Percentiles rank a stretch among this genome's conserved stretches.
Evolutionary conservation across 352 stramenopile genomes (phyloP).

Genomic region (Bremia lactucae): DNA sequence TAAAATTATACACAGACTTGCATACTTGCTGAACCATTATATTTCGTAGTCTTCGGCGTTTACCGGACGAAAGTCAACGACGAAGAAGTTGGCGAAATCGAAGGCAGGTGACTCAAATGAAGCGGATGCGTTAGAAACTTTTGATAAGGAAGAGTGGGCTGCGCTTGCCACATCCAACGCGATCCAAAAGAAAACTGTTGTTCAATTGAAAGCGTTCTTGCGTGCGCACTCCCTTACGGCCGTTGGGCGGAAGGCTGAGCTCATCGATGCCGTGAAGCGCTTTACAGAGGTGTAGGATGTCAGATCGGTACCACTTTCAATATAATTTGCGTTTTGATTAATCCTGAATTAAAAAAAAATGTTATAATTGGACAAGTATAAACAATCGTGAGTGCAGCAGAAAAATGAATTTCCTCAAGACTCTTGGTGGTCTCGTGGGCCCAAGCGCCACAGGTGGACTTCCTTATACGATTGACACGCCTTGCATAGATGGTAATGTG

Average conservation of each 20-base stretch:
- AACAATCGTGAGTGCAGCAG: neutral
- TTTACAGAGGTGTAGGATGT: slow-evolving; percentile 28
- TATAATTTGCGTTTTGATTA: slow-evolving; percentile 16
- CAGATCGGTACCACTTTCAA: slow-evolving; percentile 10
- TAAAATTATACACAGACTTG: too few species aligned
- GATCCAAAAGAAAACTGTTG: slow-evolving; percentile 66
- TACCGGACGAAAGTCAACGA: slow-evolving; percentile 13
- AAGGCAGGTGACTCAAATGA: slow-evolving; percentile 12
- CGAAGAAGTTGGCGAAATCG: slow-evolving; percentile 35
- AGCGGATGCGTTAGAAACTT: slow-evolving; percentile 23
- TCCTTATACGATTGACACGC: slow-evolving; percentile 47
- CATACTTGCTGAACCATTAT: neutral
- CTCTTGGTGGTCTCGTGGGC: slow-evolving; percentile 61
- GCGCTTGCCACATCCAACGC: slow-evolving; percentile 30
- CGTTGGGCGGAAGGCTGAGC: slow-evolving; percentile 50
- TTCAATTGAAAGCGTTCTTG: slow-evolving; percentile 61
- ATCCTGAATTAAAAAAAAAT: too few species aligned
- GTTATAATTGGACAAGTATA: neutral
- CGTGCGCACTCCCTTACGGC: slow-evolving; percentile 30
- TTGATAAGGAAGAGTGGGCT: slow-evolving; percentile 42
- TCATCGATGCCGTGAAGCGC: slow-evolving; percentile 36
- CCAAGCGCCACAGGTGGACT: slow-evolving; percentile 56
- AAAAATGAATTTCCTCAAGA: slow-evolving; percentile 86
- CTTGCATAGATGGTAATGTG: slow-evolving; percentile 27
- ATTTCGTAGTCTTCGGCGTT: slow-evolving; percentile 16